phyloP scores from a whole-genome alignment of 139 green algal genomes.

The Chlamydomonas applanata region DNA sequence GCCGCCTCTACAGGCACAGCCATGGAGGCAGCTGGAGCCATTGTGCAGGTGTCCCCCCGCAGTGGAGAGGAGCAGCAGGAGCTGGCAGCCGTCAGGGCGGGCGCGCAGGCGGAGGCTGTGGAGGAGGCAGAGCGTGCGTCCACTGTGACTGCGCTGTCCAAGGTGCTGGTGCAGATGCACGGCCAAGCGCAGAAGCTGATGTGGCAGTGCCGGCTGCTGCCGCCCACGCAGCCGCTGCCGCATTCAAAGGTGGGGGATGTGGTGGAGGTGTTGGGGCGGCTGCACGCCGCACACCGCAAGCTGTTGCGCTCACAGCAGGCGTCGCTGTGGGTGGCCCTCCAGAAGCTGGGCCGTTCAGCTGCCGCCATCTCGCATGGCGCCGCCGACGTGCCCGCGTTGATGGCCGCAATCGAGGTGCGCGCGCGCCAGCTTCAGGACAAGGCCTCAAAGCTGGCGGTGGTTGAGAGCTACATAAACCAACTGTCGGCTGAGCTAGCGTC shows the following conservation, averaged over 20 bases:
- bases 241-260: constrained; percentile 17
- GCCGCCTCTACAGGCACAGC: too few relatives aligned
- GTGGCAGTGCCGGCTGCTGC: constrained; percentile 11
- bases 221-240: neutral
- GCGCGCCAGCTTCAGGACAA: neutral
- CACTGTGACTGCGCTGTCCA: too few relatives aligned
- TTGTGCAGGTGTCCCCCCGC: too few relatives aligned
- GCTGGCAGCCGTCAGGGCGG: constrained; percentile 1
- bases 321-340: constrained; percentile 29
- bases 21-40: too few relatives aligned
- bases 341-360: constrained; percentile 13
- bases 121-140: too few relatives aligned
- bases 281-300: constrained; percentile 36
- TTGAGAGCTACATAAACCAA: constrained; percentile 17
- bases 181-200: constrained; percentile 19
- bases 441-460: neutral
- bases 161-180: constrained; percentile 18
- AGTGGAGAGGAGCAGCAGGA: constrained; percentile 1
- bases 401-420: neutral
- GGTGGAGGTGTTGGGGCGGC: constrained; percentile 18
- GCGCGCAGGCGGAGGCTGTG: too few relatives aligned
- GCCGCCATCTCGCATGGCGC: neutral
- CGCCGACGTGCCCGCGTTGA: neutral
- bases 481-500: constrained; percentile 12
- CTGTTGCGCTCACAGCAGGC: constrained; percentile 32